These are phyloP conservation scores for Phialophora tarda DNA, from an alignment of 2,329 filamentous ascomycete genomes.

Conservation along the genomic window DNA sequence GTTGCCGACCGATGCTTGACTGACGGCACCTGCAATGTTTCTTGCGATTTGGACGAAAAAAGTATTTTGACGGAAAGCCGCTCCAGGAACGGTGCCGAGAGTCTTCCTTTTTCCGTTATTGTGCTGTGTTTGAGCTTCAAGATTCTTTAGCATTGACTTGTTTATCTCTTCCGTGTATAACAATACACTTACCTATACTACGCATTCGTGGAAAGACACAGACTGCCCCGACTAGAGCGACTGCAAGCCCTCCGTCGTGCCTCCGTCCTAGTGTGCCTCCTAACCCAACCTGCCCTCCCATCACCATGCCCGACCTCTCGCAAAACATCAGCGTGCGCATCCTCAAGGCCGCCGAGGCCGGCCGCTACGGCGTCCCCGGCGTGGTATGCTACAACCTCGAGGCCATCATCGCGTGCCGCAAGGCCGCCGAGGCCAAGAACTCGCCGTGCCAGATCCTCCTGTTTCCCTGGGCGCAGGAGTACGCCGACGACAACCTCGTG, in stretches of 20 bases:
- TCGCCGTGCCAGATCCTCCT: slow-evolving; percentile 74
- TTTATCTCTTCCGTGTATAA: no score
- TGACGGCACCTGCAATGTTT: not conserved
- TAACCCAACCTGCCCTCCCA: no score
- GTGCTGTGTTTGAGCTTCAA: not conserved
- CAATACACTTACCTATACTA: no score
- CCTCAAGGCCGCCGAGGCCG: slow-evolving; percentile 41
- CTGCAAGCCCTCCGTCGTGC: no score
- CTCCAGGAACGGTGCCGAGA: not conserved
- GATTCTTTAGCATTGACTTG: not conserved
- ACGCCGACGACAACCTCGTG: slow-evolving; percentile 64
- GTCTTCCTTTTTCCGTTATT: not conserved
- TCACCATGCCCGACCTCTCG: slow-evolving; percentile 28
- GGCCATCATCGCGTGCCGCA: slow-evolving; percentile 70
- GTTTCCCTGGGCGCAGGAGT: slow-evolving; percentile 75
- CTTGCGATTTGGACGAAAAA: no score
- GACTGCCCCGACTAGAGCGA: no score
- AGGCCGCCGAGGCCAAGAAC: slow-evolving; percentile 69
- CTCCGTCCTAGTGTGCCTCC: no score
- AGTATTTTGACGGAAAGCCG: no score
- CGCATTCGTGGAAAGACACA: no score
- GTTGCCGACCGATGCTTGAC: slow-evolving; percentile 3
- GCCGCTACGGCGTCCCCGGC: slow-evolving; percentile 37
- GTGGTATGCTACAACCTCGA: slow-evolving; percentile 67
- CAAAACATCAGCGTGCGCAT: slow-evolving; percentile 43